Evolutionary conservation across 2,329 filamentous ascomycete genomes (phyloP), one percentile per base, ranked within the genome.

Genomic region (Neopestalotiopsis sp.): DNA sequence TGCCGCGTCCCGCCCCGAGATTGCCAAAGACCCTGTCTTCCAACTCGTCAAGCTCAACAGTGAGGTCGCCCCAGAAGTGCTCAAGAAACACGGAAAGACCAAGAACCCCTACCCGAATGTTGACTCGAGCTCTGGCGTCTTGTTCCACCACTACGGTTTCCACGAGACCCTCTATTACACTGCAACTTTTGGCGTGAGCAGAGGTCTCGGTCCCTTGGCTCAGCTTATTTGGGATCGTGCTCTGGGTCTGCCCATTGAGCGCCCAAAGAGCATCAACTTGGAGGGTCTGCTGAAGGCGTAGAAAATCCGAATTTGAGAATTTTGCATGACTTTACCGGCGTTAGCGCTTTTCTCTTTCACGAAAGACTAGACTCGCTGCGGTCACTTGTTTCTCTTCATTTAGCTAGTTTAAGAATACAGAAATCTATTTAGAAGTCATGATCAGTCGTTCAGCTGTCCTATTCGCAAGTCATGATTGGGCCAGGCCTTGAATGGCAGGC

Each of bases 131-230:
- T 97, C 94, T 0, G 96, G 96, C 72, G 95, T 98, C 5, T 88
- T 99, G 63, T 98, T 99, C 90, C 92, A 98, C 83, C 94, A 98
- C 85, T 99, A 97, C 80, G 96, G 95, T 69, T 97, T 99, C 90
- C 92, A 93, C 80, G 94, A 98, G 85, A 97, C 95, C 0, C 87
- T 98, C 12, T 99, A 98, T 86, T 99, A 98, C 85, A 91, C 90
- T 4, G 90, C 89, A 69, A 92, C 90, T 0, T 92, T 92, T 72
- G 90, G 90, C 71, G 90, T 92, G 13, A 90, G 88, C 70, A 84
- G 90, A 74, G 90, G 90, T 66, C 85, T 99, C 17, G 96, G 96
- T 7, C 96, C 96, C 28, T 86, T 99, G 63, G 94, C 94, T 58
- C 96, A 99, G 82, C 87, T 99, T 72, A 92, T 99, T 79, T 98